Evolutionary conservation across 1,139 yeast species (phyloP).

Genomic region (Scheffersomyces illinoinensis): DNA sequence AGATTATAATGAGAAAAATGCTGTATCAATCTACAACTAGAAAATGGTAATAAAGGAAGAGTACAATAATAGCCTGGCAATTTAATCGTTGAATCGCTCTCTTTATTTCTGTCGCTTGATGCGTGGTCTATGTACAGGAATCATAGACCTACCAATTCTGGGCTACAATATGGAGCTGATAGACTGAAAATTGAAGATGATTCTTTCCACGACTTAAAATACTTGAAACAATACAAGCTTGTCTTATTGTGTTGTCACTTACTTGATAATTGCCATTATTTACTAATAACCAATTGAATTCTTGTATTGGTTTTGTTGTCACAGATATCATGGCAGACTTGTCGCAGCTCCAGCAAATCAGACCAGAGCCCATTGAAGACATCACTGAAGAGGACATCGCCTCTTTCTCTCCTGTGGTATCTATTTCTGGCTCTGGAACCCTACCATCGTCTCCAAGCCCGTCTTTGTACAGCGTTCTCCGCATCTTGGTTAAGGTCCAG

Average conservation of each 20-base stretch:
- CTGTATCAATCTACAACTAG: not conserved
- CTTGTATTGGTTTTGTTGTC: not conserved
- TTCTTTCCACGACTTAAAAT: not conserved
- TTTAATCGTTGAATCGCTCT: not conserved
- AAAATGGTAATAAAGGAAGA: not conserved
- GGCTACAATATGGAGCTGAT: not conserved
- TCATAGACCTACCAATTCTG: too few relatives aligned
- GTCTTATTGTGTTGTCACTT: not conserved
- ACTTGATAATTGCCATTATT: not conserved
- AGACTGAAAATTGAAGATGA: not conserved
- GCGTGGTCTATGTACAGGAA: not conserved
- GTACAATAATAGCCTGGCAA: not conserved
- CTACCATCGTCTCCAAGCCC: not conserved
- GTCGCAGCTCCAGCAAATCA: not conserved
- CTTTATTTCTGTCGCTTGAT: not conserved
- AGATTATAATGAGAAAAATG: not conserved
- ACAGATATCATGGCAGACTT: not conserved
- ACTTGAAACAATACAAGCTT: not conserved
- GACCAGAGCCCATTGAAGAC: not conserved
- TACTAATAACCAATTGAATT: not conserved
- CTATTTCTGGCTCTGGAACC: not conserved
- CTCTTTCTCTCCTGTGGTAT: not conserved
- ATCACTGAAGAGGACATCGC: not conserved
- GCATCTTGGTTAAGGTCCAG: slow-evolving; percentile 31
- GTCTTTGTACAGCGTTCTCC: not conserved